Evolutionary conservation across 495 filamentous ascomycete species (phyloP).

Genomic region (Neurospora sp.): DNA sequence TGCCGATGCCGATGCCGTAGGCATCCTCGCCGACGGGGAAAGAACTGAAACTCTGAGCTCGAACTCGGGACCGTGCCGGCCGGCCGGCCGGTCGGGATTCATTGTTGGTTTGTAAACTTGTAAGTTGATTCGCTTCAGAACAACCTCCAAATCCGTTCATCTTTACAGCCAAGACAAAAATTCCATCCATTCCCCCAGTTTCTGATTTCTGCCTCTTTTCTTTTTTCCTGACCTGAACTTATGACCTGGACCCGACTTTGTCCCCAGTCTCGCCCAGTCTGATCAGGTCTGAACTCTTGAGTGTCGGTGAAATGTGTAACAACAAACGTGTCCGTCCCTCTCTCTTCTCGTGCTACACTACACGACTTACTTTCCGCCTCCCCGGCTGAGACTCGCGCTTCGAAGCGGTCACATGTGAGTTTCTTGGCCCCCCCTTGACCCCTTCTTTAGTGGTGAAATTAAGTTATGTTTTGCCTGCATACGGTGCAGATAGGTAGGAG

Average conservation of each 20-base stretch:
- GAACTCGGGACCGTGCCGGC: neutral
- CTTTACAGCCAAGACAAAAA: neutral
- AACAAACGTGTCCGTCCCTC: neutral
- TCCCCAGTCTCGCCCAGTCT: too few species aligned
- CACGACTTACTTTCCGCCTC: neutral
- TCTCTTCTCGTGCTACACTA: neutral
- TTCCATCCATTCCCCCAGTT: neutral
- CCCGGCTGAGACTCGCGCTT: neutral
- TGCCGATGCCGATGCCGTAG: neutral
- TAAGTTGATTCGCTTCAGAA: neutral
- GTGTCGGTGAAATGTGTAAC: neutral
- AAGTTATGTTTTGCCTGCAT: neutral
- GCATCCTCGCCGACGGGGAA: neutral
- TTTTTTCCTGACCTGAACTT: neutral
- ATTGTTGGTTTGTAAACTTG: neutral
- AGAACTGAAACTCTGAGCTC: neutral
- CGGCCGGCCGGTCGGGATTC: neutral
- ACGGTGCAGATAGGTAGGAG: neutral
- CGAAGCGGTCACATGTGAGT: neutral
- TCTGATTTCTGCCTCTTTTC: neutral
- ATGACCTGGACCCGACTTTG: too few species aligned
- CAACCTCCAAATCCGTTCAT: neutral
- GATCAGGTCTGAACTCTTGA: neutral
- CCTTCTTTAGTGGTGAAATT: neutral
- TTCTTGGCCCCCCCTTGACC: neutral